Evolutionary conservation across 176 grass and related monocot genomes (phyloP), one percentile per base, ranked within the genome.

Genomic region (Puccinellia tenuiflora): DNA sequence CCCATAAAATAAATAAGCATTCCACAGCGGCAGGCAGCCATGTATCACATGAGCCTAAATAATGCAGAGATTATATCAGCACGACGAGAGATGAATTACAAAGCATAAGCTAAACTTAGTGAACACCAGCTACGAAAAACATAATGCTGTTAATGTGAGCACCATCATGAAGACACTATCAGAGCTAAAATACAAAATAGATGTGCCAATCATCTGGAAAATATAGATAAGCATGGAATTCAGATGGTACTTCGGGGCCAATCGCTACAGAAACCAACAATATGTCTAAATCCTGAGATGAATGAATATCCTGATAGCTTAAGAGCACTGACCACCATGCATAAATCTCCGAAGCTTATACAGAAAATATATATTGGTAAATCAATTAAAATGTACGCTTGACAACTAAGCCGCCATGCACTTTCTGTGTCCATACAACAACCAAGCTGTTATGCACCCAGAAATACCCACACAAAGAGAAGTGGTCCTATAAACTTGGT

Each of bases 401-500:
- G 78, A 86, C 56, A 79, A 43, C 70, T 83, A 59, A 63, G 22
- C 37, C 37, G 47, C 12, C 79, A 86, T 67, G 66, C 66, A 55
- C 65, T 83, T 83, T 78, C 43, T 86, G 79, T 82, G 73, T 37
- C 63, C 73, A 77, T 65, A 35, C 24, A 31, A 70, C 56, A 62
- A 81, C 78, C 68, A 85, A 40, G 31, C 53, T 85, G 72, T 55
- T 56, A 24, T 78, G 50, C 73, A 86, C 55, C 79, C 55, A 30
- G 76, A 59, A 73, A 79, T 37, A 83, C 46, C 20, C 79, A 83
- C 38, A 77, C 73, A 83, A 85, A 85, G 72, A 83, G 73, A 82
- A 88, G 57, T 56, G 57, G 66, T 88, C 90, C 65, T 69, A 78
- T 76, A 60, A 84, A 86, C 76, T 70, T 72, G 46, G 79, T 83